Base-by-base conservation (phyloP, 108 stramenopile genomes). In the Mayamaea pseudoterrestris region DNA sequence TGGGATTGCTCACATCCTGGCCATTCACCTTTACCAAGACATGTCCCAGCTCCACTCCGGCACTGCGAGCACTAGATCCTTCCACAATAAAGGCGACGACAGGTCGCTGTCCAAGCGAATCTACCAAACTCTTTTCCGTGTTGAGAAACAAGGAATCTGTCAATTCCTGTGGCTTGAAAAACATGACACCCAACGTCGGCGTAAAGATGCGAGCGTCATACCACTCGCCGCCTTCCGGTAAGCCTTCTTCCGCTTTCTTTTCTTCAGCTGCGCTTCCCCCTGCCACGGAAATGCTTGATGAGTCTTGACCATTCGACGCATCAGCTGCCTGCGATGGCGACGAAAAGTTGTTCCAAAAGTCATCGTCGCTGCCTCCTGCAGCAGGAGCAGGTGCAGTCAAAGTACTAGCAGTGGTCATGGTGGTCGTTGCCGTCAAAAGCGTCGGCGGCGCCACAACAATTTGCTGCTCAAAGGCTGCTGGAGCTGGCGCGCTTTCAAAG, bases 131-230 rank as follows among this genome's bases (percentile, higher is more conserved):
- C 34, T 66, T 57, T 31, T 84, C 82, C 47, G 84, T 86, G 28
- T 78, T 75, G 41, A 86, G 61, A 44, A 91, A 87, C 18, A 83
- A 51, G n/a, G 73, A 74, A 51, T 86, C 81, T 25, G 80, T 74
- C 26, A 91, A 60, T 55, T 91, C 84, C 62, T 83, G 78, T 21
- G 90, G 84, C 59, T 91, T 91, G 70, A 86, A 91, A 53, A 91
- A 91, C 90, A 91, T 91, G 65, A 91, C 90, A 51, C 90, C 90
- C 18, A 91, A 57, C 5, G 84, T 91, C 1, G 90, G 90, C 36
- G 90, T 86, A 51, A 91, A 91, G 53, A 91, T 86, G 30, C 78
- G 68, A 40, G 84, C 84, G 63, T 91, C 90, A 61, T 86, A 91
- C 63, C 73, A 90, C 56, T 86, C 84, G 47, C 84, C 82, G 34